These are phyloP conservation scores for Durusdinium trenchii DNA, from an alignment of 73 alveolate genomes.

Conservation along the genomic window DNA sequence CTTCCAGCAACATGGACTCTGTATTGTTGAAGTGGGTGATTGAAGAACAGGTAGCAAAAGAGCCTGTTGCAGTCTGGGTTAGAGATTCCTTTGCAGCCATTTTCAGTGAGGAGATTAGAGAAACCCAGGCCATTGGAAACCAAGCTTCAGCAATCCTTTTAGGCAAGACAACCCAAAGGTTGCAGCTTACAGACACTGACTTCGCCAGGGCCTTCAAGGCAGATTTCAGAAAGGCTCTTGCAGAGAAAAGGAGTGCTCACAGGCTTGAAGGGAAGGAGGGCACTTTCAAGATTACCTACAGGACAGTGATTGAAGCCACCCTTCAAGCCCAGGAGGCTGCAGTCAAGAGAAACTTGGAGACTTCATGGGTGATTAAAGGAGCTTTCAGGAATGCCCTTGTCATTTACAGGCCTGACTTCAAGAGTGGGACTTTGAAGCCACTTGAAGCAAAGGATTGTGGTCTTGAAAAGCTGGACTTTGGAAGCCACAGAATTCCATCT, in stretches of 20 bases:
- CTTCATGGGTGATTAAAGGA: neutral
- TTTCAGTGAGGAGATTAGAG: neutral
- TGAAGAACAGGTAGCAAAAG: neutral
- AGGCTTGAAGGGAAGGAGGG: neutral
- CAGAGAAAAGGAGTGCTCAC: no score
- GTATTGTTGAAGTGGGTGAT: neutral
- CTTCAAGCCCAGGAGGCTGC: neutral
- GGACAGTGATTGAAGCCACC: neutral
- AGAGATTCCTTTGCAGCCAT: neutral
- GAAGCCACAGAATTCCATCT: neutral
- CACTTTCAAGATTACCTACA: neutral
- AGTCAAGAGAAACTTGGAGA: neutral
- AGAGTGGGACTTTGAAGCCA: neutral
- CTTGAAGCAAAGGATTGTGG: no score
- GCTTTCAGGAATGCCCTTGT: neutral
- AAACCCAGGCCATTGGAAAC: neutral
- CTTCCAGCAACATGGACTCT: neutral
- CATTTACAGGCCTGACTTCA: neutral
- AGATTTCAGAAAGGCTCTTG: neutral
- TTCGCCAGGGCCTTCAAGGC: constrained; percentile 4
- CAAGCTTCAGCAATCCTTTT: neutral
- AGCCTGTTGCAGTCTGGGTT: neutral
- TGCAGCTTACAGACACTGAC: constrained; percentile 27
- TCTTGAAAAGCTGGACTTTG: neutral
- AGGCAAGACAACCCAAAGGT: neutral